phyloP scores from a whole-genome alignment of 1,139 yeast genomes.

The Geotrichum siamense region DNA sequence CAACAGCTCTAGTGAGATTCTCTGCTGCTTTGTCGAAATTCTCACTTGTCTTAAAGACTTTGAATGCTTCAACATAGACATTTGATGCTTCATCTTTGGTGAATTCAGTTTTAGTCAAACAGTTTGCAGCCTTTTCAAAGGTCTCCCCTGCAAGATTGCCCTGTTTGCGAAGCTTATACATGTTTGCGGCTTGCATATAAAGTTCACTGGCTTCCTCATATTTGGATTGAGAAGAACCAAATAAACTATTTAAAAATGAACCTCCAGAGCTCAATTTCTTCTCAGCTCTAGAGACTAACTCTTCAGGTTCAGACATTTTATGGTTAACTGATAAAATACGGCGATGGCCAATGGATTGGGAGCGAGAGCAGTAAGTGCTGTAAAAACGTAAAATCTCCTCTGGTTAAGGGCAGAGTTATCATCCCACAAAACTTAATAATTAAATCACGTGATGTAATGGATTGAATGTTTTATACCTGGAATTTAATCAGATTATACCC shows the following conservation, averaged over 20 bases:
- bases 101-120: conserved; percentile 59
- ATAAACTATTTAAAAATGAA: conserved; percentile 33
- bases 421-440: no score
- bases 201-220: conserved; percentile 90
- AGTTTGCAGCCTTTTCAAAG: conserved; percentile 77
- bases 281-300: conserved; percentile 41
- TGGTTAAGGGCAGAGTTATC: no score
- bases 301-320: conserved; percentile 30
- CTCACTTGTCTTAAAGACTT: conserved; percentile 65
- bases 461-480: no score
- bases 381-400: no score
- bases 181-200: conserved; percentile 85
- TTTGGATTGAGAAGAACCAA: conserved; percentile 29
- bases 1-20: conserved; percentile 69
- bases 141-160: conserved; percentile 61
- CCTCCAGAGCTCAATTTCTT: conserved; percentile 65
- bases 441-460: no score
- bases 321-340: background rate
- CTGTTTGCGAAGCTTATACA: conserved; percentile 69
- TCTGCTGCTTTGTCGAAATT: conserved; percentile 68
- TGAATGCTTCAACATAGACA: conserved; percentile 84
- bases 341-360: no score
- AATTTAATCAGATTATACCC: no score
- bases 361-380: no score
- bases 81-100: conserved; percentile 90